Base-by-base conservation (phyloP, 495 filamentous ascomycete genomes). In the Halenospora varia region DNA sequence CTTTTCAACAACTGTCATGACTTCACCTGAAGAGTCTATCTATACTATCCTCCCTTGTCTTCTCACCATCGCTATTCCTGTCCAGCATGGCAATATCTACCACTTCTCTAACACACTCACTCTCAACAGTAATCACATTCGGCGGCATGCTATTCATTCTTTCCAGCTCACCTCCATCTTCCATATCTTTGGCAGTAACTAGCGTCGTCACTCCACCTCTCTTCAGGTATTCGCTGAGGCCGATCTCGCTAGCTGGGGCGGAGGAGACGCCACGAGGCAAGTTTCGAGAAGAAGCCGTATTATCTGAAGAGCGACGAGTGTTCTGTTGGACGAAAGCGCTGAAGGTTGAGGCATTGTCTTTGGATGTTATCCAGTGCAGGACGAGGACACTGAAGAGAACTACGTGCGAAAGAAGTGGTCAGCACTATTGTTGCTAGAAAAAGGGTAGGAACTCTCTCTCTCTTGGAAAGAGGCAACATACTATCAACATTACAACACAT, bases 401-500 rank as follows among this genome's bases (percentile, higher is more conserved):
- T 79, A 40, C 39, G 11, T 23, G 26, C 17, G 41, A 25, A 35
- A 29, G 39, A 15, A 13, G 26, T 11, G 40, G 13, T 35, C 13
- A 35, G 29, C 13, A 35, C 29, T 13, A 35, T 13, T 13, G 29
- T 35, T 4, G 13, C 4, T 10, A 55, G 48, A 17, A 23, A 26
- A 49, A 50, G 22, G 10, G 44, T 39, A 40, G 46, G 40, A 56
- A 20, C n/a, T n/a, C n/a, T 46, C 8, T n/a, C 17, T 9, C 13
- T 9, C 17, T 9, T 8, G 13, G 15, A 20, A 46, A 17, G 8
- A 41, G 20, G 9, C 23, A 11, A 63, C 73, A 57, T 52, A 78
- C 76, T 76, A 55, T 82, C 78, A 49, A 73, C 73, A 61, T 81
- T 81, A 59, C 78, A 82, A 57, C 76, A 80, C 73, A 80, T 79